Base-by-base conservation (phyloP, 2,329 filamentous ascomycete species). In the Sporothrix brunneoviolacea region DNA sequence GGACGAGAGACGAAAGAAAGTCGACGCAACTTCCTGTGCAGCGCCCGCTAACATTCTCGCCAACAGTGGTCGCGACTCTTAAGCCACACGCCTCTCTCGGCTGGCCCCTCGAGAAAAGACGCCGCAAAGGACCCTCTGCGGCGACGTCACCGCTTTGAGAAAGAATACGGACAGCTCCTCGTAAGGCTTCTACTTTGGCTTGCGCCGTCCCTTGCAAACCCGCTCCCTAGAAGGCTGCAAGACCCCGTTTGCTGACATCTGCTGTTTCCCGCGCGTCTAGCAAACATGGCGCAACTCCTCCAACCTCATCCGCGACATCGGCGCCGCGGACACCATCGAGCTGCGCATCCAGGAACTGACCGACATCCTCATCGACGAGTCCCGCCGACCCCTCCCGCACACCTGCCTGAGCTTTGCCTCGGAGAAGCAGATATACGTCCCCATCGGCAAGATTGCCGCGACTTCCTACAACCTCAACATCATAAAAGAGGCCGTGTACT, bases 321-420 rank as follows among this genome's bases (percentile, higher is more conserved):
- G 82, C 56, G 77, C 80, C 42, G 79, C 79, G 64, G 80, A 83
- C 60, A 75, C 73, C 50, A 72, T 84, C 63, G 79, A 83, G 64
- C 73, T 77, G 56, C 74, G 77, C 51, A 75, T 84, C 22, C 79
- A 83, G 58, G 78, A 82, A 59, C 74, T 84, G 37, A 83, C 79
- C 57, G 77, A 76, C 58, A 84, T 95, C 60, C 83, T 97, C 57
- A 84, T 82, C 69, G 90, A 96, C 70, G 91, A 97, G 70, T 88
- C 87, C 54, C 86, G 90, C 58, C 83, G 89, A 38, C 89, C 91
- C 5, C 79, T 90, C 22, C 91, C 91, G 7, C 91, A 97, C 67
- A 86, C 91, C 4, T 98, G 93, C 70, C 87, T 97, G 33, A 78
- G 84, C 60, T 96, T 91, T 68, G 87, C 88, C 53, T 83, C 89